Evolutionary conservation across 2,329 filamentous ascomycete genomes (phyloP).

Genomic region (Capronia coronata): DNA sequence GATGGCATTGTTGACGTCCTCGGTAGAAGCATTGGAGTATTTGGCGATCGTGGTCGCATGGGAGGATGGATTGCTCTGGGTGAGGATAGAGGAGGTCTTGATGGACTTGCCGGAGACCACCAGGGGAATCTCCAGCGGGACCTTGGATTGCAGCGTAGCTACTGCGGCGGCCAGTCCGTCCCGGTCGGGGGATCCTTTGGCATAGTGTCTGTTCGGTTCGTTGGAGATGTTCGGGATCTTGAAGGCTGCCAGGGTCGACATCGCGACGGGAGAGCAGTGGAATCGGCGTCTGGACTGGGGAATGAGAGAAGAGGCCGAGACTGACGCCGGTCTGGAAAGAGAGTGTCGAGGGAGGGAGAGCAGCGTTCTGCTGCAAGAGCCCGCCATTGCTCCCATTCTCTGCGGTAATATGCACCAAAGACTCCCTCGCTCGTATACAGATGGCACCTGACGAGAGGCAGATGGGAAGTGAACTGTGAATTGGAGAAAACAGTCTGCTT

Average conservation of each 20-base stretch:
- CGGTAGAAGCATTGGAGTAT: slow-evolving; percentile 72
- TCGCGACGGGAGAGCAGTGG: slow-evolving; percentile 20
- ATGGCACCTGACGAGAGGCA: neutral
- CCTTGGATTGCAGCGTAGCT: slow-evolving; percentile 59
- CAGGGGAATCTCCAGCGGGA: slow-evolving; percentile 71
- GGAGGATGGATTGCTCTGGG: slow-evolving; percentile 75
- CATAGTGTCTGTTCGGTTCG: slow-evolving; percentile 94
- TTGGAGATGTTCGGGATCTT: slow-evolving; percentile 81
- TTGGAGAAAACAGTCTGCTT: too few species aligned
- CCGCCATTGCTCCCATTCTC: slow-evolving; percentile 11
- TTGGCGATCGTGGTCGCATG: slow-evolving; percentile 70
- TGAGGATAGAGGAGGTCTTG: slow-evolving; percentile 58
- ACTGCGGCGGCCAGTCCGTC: slow-evolving; percentile 69
- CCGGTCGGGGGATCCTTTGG: slow-evolving; percentile 73
- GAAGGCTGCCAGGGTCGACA: slow-evolving; percentile 69
- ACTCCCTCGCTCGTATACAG: neutral
- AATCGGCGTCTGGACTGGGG: slow-evolving; percentile 13
- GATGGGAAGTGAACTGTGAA: neutral
- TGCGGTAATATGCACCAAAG: neutral
- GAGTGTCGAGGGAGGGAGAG: slow-evolving; percentile 11
- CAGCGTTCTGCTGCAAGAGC: slow-evolving; percentile 10
- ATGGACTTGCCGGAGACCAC: slow-evolving; percentile 76
- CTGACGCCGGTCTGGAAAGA: neutral
- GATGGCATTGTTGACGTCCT: slow-evolving; percentile 74
- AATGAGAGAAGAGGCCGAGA: slow-evolving; percentile 9